Percentiles rank a stretch among this genome's conserved stretches.
These are phyloP conservation scores for Anthracocystis panici-leucophaei DNA, from an alignment of 1,284 basidiomycete species.

Conservation along the genomic window DNA sequence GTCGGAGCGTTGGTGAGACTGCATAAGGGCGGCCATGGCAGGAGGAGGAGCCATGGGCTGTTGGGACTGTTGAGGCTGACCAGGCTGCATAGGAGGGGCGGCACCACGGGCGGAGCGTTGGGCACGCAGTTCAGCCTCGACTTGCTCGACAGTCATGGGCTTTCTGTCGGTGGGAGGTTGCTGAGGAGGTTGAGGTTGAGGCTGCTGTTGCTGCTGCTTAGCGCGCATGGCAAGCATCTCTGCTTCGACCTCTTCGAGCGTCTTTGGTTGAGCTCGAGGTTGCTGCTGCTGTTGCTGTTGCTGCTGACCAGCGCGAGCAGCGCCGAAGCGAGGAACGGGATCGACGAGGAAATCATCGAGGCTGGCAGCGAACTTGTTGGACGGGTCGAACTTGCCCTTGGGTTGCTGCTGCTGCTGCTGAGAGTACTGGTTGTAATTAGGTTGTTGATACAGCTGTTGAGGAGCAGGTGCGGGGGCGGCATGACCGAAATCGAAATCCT, in stretches of 20 bases:
- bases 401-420: constrained; percentile 35
- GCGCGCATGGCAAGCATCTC: constrained; percentile 66
- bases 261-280: constrained; percentile 59
- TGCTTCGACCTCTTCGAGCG: constrained; percentile 70
- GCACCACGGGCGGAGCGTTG: constrained; percentile 21
- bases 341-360: constrained; percentile 68
- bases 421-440: constrained; percentile 15
- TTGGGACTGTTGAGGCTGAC: constrained; percentile 6
- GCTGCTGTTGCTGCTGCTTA: constrained; percentile 39
- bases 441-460: constrained; percentile 17
- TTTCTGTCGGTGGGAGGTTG: constrained; percentile 59
- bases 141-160: constrained; percentile 86
- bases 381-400: constrained; percentile 41
- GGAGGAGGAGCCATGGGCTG: constrained; percentile 19
- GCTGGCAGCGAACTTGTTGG: constrained; percentile 63
- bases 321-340: constrained; percentile 46
- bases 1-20: constrained; percentile 35
- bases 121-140: constrained; percentile 82
- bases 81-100: constrained; percentile 9
- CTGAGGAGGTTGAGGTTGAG: constrained; percentile 43
- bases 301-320: constrained; percentile 40
- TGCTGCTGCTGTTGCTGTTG: constrained; percentile 30
- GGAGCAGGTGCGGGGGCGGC: constrained; percentile 49
- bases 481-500: constrained; percentile 88
- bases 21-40: constrained; percentile 30